phyloP scores from a whole-genome alignment of 805 yeast genomes.

The Schizosaccharomyces osmophilus region DNA sequence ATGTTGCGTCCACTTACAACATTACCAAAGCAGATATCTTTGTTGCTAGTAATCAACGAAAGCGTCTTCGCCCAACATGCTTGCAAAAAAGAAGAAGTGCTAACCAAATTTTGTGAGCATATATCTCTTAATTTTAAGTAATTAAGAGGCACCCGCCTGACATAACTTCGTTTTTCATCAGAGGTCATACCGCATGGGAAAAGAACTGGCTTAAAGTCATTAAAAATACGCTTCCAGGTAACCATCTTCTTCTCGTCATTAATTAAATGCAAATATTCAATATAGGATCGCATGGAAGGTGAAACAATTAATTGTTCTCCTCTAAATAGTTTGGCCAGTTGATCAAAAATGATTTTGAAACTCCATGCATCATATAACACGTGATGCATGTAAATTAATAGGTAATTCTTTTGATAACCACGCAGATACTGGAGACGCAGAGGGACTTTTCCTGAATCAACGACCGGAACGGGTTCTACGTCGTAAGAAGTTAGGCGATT shows the following conservation, averaged over 20 bases:
- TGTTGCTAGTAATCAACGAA: neutral
- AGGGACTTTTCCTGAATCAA: neutral
- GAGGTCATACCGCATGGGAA: too few relatives aligned
- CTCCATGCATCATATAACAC: conserved; percentile 9
- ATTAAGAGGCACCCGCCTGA: too few relatives aligned
- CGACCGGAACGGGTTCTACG: neutral
- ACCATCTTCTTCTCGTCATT: too few relatives aligned
- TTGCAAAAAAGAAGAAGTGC: conserved; percentile 6
- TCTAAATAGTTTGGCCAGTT: neutral
- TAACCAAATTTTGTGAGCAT: conserved; percentile 1
- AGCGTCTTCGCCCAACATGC: conserved; percentile 8
- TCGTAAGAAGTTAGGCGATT: neutral
- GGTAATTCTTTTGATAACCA: neutral
- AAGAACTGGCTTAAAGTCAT: too few relatives aligned
- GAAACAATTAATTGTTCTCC: neutral
- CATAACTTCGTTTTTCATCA: too few relatives aligned
- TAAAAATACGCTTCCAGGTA: too few relatives aligned
- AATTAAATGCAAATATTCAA: too few relatives aligned
- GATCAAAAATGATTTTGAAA: conserved; percentile 4
- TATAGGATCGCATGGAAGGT: neutral
- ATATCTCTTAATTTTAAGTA: neutral
- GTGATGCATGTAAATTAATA: conserved; percentile 6
- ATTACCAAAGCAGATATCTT: conserved; percentile 8
- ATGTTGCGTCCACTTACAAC: conserved; percentile 6
- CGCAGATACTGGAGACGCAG: neutral